Evolutionary conservation across 192 early-diverging fungal species (phyloP), one percentile per base, ranked within the genome.

Genomic region (Podila epigama): DNA sequence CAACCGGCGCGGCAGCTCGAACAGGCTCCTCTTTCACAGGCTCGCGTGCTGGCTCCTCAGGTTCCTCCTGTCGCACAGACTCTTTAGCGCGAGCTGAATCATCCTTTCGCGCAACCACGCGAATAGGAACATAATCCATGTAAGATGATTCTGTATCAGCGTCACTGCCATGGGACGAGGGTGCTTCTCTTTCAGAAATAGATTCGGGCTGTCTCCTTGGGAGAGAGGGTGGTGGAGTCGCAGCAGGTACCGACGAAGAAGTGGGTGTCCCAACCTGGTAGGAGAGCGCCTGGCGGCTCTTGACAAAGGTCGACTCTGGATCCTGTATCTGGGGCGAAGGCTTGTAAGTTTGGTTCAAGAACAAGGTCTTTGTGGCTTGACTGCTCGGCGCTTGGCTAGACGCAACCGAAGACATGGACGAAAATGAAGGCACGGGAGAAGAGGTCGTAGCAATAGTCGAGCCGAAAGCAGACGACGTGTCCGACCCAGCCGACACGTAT

Each of bases 401-500:
- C 5, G 50, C 8, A 13, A 36, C 53, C 5, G 73, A 77, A 15
- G 73, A 64, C 31, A 64, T 59, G 33, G 73, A 77, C 4, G 73
- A 77, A 34, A 77, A 28, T 6, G 73, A 77, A 6, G 73, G 73
- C 1, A 60, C 73, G 10, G 73, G 73, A 3, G 73, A 77, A 0
- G 73, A 77, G 15, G 73, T 77, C 5, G 73, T 77, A 7, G 73
- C 73, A 29, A 68, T 77, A 22, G 60, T 68, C 5, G 73, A 77
- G 13, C 73, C 73, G 64, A 77, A 77, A 5, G 60, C 66, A 2
- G 73, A 77, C 0, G 73, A 77, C 1, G 73, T 54, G 25, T 77
- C 73, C 4, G 73, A 77, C 20, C 66, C 55, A 5, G 52, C 64
- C 27, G 72, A 77, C 42, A 68, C 39, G 27, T 68, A 68, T 48